Percentiles rank a stretch among this genome's conserved stretches.
Conservation (phyloP, 192 early-diverging fungal genomes). For the Mortierella antarctica region DNA sequence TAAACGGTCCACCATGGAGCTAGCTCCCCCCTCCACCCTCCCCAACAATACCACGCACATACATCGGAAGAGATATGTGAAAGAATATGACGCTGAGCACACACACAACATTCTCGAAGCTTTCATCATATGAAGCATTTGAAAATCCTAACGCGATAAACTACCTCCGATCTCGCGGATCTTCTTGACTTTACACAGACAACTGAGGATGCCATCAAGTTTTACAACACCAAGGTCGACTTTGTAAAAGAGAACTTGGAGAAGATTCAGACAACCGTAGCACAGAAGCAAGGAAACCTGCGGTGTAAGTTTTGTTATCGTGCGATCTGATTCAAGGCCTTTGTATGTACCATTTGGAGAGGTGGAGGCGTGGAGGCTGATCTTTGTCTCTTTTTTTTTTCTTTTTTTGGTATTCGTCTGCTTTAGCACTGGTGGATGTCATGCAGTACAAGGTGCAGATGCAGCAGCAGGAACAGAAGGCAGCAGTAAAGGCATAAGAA, state of each 20-base stretch:
- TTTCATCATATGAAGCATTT: background rate
- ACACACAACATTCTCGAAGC: background rate
- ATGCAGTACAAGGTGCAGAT: conserved; percentile 67
- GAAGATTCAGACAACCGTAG: conserved; percentile 84
- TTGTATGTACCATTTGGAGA: background rate
- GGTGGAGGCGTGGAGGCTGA: background rate
- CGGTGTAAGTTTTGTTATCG: conserved; percentile 53
- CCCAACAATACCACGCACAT: background rate
- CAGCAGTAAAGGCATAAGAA: conserved; percentile 44
- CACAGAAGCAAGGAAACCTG: conserved; percentile 80
- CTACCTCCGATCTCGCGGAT: too few relatives aligned
- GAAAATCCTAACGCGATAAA: background rate
- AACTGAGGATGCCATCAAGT: conserved; percentile 82
- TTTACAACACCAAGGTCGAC: conserved; percentile 85
- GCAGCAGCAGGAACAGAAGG: conserved; percentile 53
- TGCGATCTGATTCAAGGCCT: background rate
- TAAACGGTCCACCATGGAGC: conserved; percentile 35
- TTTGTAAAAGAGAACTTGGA: conserved; percentile 85
- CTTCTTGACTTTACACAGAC: conserved; percentile 51
- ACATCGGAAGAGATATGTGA: background rate
- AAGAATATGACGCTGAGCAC: too few relatives aligned
- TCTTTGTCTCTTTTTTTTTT: background rate
- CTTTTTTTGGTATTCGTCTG: background rate
- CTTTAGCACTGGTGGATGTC: conserved; percentile 61
- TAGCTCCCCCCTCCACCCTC: background rate